phyloP scores from a whole-genome alignment of 2,329 filamentous ascomycete species.

The Alternaria dauci region DNA sequence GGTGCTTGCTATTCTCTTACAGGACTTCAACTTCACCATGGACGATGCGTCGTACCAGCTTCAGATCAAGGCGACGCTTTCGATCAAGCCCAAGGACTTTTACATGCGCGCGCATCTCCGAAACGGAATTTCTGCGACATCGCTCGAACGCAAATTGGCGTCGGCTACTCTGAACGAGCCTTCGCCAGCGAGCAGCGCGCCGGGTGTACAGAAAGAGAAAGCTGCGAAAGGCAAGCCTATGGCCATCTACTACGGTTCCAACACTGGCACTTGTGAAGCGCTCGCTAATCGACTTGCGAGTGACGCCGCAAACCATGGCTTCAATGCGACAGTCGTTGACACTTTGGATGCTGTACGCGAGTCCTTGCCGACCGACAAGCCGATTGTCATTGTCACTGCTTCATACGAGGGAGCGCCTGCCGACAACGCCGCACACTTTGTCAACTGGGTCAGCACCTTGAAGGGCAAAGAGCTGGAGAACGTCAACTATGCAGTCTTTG shows the following conservation, averaged over 20 bases:
- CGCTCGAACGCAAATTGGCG: conserved; percentile 39
- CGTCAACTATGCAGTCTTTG: conserved; percentile 53
- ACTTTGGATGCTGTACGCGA: conserved; percentile 48
- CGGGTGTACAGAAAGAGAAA: conserved; percentile 21
- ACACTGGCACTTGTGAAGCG: conserved; percentile 54
- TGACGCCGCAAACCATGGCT: conserved; percentile 49
- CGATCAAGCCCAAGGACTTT: conserved; percentile 56
- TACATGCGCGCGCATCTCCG: conserved; percentile 50
- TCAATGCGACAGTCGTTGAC: conserved; percentile 45
- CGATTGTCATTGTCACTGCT: conserved; percentile 52
- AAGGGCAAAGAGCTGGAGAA: conserved; percentile 42
- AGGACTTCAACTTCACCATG: conserved; percentile 56
- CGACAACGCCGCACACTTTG: conserved; percentile 55
- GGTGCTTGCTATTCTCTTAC: conserved; percentile 54
- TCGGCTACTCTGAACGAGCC: conserved; percentile 32
- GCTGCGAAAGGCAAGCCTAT: conserved; percentile 41
- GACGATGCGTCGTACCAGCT: conserved; percentile 56
- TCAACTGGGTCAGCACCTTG: conserved; percentile 49
- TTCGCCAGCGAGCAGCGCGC: conserved; percentile 14
- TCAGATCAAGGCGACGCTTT: conserved; percentile 56
- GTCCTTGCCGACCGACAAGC: conserved; percentile 47
- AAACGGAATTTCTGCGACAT: conserved; percentile 42
- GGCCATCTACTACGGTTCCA: conserved; percentile 52
- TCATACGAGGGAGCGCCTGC: conserved; percentile 55
- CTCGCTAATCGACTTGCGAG: conserved; percentile 51